These are phyloP conservation scores for Tilletia caries DNA, from an alignment of 1,284 basidiomycete genomes.

Conservation along the genomic window DNA sequence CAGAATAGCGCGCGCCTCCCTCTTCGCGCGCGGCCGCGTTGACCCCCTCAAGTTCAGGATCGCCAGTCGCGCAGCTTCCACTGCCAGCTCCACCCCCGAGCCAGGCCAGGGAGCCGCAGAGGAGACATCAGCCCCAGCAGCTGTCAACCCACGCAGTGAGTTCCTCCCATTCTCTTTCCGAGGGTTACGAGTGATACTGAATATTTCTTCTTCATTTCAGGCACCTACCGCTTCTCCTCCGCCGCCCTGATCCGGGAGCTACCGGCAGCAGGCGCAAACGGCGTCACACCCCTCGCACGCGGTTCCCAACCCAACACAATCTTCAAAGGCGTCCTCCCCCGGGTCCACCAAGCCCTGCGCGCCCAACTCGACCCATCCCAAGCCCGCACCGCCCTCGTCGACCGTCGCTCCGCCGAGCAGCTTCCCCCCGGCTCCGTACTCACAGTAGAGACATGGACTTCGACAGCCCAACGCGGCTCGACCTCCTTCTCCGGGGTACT, in stretches of 20 bases:
- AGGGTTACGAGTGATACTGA: too few relatives aligned
- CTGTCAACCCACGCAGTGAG: too few relatives aligned
- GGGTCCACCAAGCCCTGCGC: constrained; percentile 39
- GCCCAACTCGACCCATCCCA: constrained; percentile 40
- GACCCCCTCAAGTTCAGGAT: too few relatives aligned
- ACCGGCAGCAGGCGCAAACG: not conserved
- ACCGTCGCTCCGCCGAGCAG: constrained; percentile 35
- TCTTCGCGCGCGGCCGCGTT: not conserved
- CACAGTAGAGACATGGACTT: constrained; percentile 48
- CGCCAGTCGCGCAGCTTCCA: not conserved
- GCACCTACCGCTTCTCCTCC: constrained; percentile 32
- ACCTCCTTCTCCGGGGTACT: constrained; percentile 49
- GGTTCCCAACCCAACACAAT: constrained; percentile 30
- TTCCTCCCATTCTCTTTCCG: too few relatives aligned
- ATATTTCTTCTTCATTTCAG: not conserved
- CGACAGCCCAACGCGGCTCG: constrained; percentile 32
- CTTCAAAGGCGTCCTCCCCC: constrained; percentile 39
- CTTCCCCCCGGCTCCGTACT: constrained; percentile 49
- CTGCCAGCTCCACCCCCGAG: not conserved
- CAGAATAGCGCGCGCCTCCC: not conserved
- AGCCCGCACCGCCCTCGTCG: constrained; percentile 44
- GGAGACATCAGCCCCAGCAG: constrained; percentile 11
- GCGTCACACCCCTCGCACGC: constrained; percentile 20
- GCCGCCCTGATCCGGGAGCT: constrained; percentile 29
- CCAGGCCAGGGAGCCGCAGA: not conserved